Percentiles rank a stretch among this genome's conserved stretches.
Evolutionary conservation across 495 filamentous ascomycete species (phyloP).

Genomic region (Astrothelium subdiscretum): DNA sequence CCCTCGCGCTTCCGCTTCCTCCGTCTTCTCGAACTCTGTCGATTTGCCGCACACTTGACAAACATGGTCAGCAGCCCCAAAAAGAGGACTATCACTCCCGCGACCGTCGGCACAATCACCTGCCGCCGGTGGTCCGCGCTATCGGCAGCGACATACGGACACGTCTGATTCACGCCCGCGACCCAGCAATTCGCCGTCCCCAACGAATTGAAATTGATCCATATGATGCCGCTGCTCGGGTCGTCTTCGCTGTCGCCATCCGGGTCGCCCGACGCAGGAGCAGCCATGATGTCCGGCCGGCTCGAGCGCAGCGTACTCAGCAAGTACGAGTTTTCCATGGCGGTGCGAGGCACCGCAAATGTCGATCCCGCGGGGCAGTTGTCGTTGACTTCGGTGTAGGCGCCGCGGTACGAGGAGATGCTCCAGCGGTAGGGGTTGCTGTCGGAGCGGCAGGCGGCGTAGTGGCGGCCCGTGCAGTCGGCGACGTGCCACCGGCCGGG

Average conservation of each 20-base stretch:
- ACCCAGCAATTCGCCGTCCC: slow-evolving; percentile 49
- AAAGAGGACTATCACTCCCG: slow-evolving; percentile 46
- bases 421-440: slow-evolving; percentile 44
- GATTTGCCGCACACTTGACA: slow-evolving; percentile 51
- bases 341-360: slow-evolving; percentile 46
- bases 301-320: slow-evolving; percentile 18
- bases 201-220: slow-evolving; percentile 49
- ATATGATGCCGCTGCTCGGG: slow-evolving; percentile 26
- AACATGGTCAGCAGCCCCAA: slow-evolving; percentile 49
- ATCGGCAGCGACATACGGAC: slow-evolving; percentile 38
- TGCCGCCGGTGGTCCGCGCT: slow-evolving; percentile 31
- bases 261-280: background rate
- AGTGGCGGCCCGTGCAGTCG: slow-evolving; percentile 40
- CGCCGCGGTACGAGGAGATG: slow-evolving; percentile 29
- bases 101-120: slow-evolving; percentile 49
- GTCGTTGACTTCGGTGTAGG: slow-evolving; percentile 35
- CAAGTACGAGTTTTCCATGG: slow-evolving; percentile 51
- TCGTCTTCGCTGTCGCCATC: slow-evolving; percentile 19
- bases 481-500: slow-evolving; percentile 43
- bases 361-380: slow-evolving; percentile 16
- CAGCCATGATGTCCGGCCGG: background rate
- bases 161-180: slow-evolving; percentile 37
- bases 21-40: slow-evolving; percentile 38
- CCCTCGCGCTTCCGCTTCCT: slow-evolving; percentile 40
- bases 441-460: slow-evolving; percentile 42